These are phyloP conservation scores for Escovopsis sp. DNA, from an alignment of 2,329 filamentous ascomycete species.

Conservation along the genomic window DNA sequence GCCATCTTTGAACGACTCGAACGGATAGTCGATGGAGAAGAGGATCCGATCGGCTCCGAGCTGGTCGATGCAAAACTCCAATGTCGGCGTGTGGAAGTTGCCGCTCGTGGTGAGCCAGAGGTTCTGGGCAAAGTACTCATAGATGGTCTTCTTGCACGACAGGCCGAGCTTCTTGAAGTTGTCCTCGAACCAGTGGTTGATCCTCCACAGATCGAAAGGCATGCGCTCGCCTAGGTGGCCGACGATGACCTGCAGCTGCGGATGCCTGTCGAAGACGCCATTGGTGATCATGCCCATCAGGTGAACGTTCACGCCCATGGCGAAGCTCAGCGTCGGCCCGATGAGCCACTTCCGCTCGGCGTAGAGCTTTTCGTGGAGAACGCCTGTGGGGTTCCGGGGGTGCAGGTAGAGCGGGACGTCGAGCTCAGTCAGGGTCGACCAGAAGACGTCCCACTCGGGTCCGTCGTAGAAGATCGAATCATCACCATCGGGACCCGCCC, in stretches of 20 bases:
- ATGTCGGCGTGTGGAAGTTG: constrained; percentile 36
- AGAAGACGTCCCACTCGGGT: constrained; percentile 45
- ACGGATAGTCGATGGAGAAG: constrained; percentile 39
- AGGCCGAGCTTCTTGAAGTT: constrained; percentile 34
- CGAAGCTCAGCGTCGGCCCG: constrained; percentile 43
- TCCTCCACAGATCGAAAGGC: constrained; percentile 33
- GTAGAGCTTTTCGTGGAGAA: constrained; percentile 41
- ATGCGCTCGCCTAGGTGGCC: constrained; percentile 34
- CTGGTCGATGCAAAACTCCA: constrained; percentile 33
- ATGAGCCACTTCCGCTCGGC: constrained; percentile 43
- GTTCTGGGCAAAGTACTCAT: constrained; percentile 38
- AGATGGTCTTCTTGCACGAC: constrained; percentile 31
- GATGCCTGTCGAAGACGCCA: constrained; percentile 33
- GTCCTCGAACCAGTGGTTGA: constrained; percentile 40
- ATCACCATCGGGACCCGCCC: constrained; percentile 40
- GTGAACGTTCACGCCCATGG: constrained; percentile 43
- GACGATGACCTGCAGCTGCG: constrained; percentile 28
- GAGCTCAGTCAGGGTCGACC: constrained; percentile 39
- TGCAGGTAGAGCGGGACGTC: constrained; percentile 52
- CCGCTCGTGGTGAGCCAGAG: constrained; percentile 42
- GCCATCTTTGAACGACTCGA: constrained; percentile 28
- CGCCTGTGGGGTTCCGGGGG: constrained; percentile 40
- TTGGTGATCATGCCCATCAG: constrained; percentile 34
- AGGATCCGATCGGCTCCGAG: constrained; percentile 33
- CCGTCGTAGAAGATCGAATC: constrained; percentile 50